Percentiles rank a stretch among this genome's conserved stretches.
Evolutionary conservation across 2,329 filamentous ascomycete genomes (phyloP).

Genomic region (Grosmannia serpens): DNA sequence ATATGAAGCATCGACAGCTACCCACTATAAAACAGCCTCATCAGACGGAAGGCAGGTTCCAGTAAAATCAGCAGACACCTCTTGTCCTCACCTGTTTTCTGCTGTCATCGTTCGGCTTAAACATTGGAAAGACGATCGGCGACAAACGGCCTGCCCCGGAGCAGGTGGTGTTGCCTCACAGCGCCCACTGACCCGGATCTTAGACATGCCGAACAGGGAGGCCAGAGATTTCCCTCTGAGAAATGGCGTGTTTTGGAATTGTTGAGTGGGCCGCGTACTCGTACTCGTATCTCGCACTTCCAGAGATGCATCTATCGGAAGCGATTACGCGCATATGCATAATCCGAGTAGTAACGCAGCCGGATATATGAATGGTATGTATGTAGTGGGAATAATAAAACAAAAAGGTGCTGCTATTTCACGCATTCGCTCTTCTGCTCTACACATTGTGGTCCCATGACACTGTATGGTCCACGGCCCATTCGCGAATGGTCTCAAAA

Average conservation of each 20-base stretch:
- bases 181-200: slow-evolving; percentile 6
- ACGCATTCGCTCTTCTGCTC: neutral
- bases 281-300: slow-evolving; percentile 1
- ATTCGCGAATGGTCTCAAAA: slow-evolving; percentile 37
- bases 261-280: slow-evolving; percentile 4
- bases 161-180: slow-evolving; percentile 4
- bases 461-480: slow-evolving; percentile 40
- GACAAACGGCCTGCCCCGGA: neutral
- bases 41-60: neutral
- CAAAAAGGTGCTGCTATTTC: neutral
- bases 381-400: neutral
- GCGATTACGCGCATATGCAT: neutral
- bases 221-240: neutral
- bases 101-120: neutral
- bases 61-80: slow-evolving; percentile 1
- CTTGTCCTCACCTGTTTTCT: slow-evolving; percentile 1
- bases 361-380: neutral
- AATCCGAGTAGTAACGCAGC: neutral
- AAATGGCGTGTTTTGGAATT: slow-evolving; percentile 11
- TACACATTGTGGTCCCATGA: slow-evolving; percentile 21
- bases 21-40: neutral
- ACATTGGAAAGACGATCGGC: neutral
- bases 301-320: neutral
- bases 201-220: slow-evolving; percentile 2
- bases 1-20: neutral